Evolutionary conservation across 2,329 filamentous ascomycete species (phyloP).

Genomic region (Corniculantispora saksenae): DNA sequence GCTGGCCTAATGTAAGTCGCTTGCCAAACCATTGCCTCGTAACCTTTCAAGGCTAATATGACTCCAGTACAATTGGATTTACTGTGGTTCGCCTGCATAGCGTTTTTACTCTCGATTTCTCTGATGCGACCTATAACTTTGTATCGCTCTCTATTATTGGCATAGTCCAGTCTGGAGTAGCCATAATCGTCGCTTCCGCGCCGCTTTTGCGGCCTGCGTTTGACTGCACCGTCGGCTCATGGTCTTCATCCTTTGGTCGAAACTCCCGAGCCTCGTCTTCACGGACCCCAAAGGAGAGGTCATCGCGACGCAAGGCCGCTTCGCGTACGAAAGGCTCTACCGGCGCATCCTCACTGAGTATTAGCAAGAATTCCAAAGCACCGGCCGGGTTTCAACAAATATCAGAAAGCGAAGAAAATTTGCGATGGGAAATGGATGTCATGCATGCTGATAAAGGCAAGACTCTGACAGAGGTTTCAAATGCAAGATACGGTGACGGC

Average conservation of each 20-base stretch:
- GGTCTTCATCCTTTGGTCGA: constrained; percentile 11
- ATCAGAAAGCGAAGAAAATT: constrained; percentile 25
- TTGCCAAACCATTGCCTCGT: neutral
- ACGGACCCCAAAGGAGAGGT: neutral
- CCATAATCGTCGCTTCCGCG: constrained; percentile 24
- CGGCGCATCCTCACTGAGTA: neutral
- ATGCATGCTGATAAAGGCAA: constrained; percentile 22
- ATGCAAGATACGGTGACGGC: neutral
- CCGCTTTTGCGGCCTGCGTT: constrained; percentile 25
- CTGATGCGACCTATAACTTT: constrained; percentile 21
- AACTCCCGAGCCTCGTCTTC: neutral
- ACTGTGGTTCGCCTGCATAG: constrained; percentile 23
- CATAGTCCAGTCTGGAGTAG: constrained; percentile 22
- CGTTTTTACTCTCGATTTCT: constrained; percentile 23
- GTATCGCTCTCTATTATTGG: constrained; percentile 21
- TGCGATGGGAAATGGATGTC: constrained; percentile 24
- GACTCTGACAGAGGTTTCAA: constrained; percentile 19
- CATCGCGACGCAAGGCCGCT: neutral
- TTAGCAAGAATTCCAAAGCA: neutral
- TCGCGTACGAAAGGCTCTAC: constrained; percentile 4
- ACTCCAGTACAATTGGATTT: constrained; percentile 21
- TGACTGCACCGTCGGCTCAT: constrained; percentile 21
- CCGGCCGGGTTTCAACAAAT: constrained; percentile 21
- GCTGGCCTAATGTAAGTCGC: constrained; percentile 23
- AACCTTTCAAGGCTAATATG: neutral